These are phyloP conservation scores for Termitomyces sp. DNA, from an alignment of 768 basidiomycete genomes.

Conservation along the genomic window DNA sequence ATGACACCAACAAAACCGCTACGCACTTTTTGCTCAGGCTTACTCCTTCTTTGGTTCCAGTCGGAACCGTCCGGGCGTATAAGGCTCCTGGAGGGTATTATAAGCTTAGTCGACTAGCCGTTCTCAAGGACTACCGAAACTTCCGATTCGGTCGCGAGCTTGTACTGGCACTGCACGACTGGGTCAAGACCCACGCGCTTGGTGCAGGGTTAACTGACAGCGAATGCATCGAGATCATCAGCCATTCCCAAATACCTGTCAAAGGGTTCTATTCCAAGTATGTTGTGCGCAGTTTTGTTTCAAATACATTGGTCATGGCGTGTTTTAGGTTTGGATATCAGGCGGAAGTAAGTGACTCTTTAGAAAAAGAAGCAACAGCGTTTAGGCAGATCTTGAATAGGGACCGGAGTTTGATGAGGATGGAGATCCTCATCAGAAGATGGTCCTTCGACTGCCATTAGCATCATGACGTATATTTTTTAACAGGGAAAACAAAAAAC, in stretches of 20 bases:
- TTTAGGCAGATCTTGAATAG: conserved; percentile 29
- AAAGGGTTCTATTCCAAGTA: conserved; percentile 76
- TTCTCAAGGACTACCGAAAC: conserved; percentile 60
- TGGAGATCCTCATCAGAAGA: conserved; percentile 82
- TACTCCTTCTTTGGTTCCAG: conserved; percentile 49
- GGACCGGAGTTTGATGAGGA: conserved; percentile 76
- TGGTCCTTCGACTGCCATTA: conserved; percentile 54
- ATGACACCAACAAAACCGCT: conserved; percentile 43
- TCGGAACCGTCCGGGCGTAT: conserved; percentile 64
- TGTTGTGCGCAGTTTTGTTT: conserved; percentile 18
- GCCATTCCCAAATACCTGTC: conserved; percentile 69
- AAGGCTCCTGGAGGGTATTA: conserved; percentile 42
- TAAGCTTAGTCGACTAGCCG: conserved; percentile 69
- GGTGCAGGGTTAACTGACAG: conserved; percentile 15
- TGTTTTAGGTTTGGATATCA: conserved; percentile 60
- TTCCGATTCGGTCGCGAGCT: conserved; percentile 63
- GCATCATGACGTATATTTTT: neutral
- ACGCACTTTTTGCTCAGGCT: conserved; percentile 72
- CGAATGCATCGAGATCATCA: conserved; percentile 35
- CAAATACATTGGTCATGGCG: conserved; percentile 1
- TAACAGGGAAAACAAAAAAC: too few species aligned
- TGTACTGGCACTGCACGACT: conserved; percentile 55
- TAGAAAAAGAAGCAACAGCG: neutral
- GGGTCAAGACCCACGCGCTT: conserved; percentile 43
- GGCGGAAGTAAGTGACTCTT: conserved; percentile 44